A percentile compares a stretch with the other conserved stretches of the same genome.
Conservation (phyloP, 768 basidiomycete genomes). For the Pisolithus sp. region DNA sequence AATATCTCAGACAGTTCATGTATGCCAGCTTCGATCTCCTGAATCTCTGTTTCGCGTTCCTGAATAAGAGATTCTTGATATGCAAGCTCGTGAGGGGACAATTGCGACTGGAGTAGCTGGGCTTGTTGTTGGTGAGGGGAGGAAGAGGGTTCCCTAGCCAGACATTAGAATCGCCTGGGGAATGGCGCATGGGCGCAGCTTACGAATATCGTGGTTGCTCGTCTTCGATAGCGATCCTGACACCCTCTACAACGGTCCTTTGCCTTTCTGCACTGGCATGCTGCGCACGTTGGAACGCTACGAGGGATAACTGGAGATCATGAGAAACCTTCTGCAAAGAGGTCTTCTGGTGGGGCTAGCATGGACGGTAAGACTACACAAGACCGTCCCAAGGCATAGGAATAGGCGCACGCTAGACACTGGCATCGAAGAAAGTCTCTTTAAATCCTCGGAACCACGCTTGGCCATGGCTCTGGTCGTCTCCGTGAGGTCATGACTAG, state of each 20-base stretch:
- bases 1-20: conserved; percentile 96
- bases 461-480: conserved; percentile 93
- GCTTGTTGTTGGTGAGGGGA: conserved; percentile 61
- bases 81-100: conserved; percentile 89
- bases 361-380: neutral
- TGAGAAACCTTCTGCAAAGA: conserved; percentile 88
- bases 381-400: neutral
- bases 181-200: neutral
- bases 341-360: conserved; percentile 73
- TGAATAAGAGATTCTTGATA: conserved; percentile 82
- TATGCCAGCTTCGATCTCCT: conserved; percentile 94
- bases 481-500: conserved; percentile 89
- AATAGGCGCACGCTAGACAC: conserved; percentile 43
- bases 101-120: conserved; percentile 59
- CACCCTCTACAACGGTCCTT: conserved; percentile 80
- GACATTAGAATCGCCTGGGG: neutral
- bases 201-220: conserved; percentile 37
- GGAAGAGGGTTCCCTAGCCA: conserved; percentile 30
- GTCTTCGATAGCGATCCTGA: conserved; percentile 80
- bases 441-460: conserved; percentile 87
- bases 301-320: conserved; percentile 84
- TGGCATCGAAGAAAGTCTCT: conserved; percentile 74
- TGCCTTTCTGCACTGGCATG: conserved; percentile 87
- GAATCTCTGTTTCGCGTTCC: conserved; percentile 91
- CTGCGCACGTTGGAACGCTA: conserved; percentile 89